Evolutionary conservation across 139 green algal species (phyloP).

Genomic region (Pycnococcus provasolii): DNA sequence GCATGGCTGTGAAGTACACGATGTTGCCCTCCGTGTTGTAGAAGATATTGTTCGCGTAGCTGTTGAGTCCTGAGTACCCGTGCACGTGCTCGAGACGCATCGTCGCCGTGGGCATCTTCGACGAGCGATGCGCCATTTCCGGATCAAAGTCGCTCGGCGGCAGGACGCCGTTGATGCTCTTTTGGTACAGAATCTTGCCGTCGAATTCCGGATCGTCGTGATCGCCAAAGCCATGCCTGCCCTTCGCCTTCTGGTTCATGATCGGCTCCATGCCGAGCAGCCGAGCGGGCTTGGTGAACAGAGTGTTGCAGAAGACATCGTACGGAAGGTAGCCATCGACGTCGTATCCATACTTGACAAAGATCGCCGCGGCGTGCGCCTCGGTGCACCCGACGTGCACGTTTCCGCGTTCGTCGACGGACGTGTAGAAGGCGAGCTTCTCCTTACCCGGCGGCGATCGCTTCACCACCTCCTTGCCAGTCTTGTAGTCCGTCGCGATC

Average conservation of each 20-base stretch:
- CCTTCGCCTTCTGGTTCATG: conserved; percentile 25
- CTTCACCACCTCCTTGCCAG: no score
- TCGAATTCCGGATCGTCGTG: conserved; percentile 39
- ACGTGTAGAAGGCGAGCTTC: no score
- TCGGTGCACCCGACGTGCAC: neutral
- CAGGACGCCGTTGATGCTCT: conserved; percentile 55
- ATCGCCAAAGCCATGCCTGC: conserved; percentile 36
- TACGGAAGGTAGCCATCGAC: conserved; percentile 44
- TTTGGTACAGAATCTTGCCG: conserved; percentile 57
- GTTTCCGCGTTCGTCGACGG: no score
- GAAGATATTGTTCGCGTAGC: conserved; percentile 26
- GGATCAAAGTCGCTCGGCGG: conserved; percentile 50
- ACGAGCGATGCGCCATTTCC: conserved; percentile 38
- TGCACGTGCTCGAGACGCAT: conserved; percentile 58
- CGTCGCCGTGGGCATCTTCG: conserved; percentile 47
- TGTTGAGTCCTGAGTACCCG: conserved; percentile 44
- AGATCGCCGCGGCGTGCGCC: conserved; percentile 26
- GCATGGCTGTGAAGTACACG: conserved; percentile 18
- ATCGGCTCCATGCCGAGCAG: conserved; percentile 21
- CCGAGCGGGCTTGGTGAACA: conserved; percentile 43
- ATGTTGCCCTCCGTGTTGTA: conserved; percentile 4
- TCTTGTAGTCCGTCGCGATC: no score
- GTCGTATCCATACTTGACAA: conserved; percentile 44
- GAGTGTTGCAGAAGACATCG: conserved; percentile 37
- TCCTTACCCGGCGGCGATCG: no score